Conservation (phyloP, 805 yeast genomes). For the Wickerhamia fluorescens region DNA sequence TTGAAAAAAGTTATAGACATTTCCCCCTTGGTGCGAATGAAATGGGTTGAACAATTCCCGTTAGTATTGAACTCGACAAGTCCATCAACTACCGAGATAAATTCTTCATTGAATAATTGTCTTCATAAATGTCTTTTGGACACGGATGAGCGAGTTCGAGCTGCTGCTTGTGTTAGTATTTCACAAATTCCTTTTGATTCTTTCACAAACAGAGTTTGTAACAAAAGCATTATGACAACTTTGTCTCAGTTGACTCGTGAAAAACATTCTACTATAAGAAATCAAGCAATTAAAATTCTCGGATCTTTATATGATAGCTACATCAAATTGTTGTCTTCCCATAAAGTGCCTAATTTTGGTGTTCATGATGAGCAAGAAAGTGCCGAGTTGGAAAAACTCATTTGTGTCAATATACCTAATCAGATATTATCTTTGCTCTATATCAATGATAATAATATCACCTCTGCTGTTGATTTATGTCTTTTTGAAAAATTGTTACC, state of each 20-base stretch:
- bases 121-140: slow-evolving; percentile 66
- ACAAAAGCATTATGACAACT: slow-evolving; percentile 42
- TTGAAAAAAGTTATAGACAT: slow-evolving; percentile 66
- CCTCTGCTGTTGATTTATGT: slow-evolving; percentile 54
- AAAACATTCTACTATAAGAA: slow-evolving; percentile 57
- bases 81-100: slow-evolving; percentile 44
- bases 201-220: slow-evolving; percentile 43
- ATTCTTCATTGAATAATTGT: slow-evolving; percentile 37
- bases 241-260: slow-evolving; percentile 66
- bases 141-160: slow-evolving; percentile 65
- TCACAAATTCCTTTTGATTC: slow-evolving; percentile 38
- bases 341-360: slow-evolving; percentile 25
- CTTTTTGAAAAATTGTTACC: slow-evolving; percentile 60
- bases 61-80: slow-evolving; percentile 36
- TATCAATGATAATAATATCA: slow-evolving; percentile 64
- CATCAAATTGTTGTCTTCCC: slow-evolving; percentile 12
- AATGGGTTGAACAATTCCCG: slow-evolving; percentile 62
- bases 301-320: slow-evolving; percentile 51
- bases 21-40: slow-evolving; percentile 53
- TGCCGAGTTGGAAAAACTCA: slow-evolving; percentile 20
- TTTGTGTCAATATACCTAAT: slow-evolving; percentile 52
- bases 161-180: slow-evolving; percentile 49
- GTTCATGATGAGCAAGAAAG: slow-evolving; percentile 14
- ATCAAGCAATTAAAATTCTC: slow-evolving; percentile 45
- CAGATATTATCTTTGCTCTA: slow-evolving; percentile 59